Evolutionary conservation across 345 rosid genomes (phyloP).

Genomic region (Populus euphratica): DNA sequence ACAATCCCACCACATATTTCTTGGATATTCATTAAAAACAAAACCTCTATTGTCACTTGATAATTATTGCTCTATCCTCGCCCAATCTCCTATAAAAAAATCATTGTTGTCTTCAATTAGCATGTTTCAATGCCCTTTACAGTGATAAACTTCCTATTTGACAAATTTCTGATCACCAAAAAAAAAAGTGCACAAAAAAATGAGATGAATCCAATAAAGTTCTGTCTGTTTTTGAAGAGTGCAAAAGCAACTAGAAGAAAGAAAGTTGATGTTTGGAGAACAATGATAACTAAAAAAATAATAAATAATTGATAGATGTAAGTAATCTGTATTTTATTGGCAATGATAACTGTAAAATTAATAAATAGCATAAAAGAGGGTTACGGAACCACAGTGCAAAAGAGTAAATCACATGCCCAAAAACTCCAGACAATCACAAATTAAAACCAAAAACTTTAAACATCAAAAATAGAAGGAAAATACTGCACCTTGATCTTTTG

Average conservation of each 20-base stretch:
- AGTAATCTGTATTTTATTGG: too few species aligned
- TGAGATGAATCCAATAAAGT: not conserved
- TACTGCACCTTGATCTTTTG: conserved; percentile 61
- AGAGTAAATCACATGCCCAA: too few species aligned
- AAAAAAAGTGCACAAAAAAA: not conserved
- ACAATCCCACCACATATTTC: not conserved
- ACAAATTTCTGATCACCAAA: not conserved
- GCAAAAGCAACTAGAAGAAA: not conserved
- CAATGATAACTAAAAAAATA: not conserved
- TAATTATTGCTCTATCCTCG: not conserved
- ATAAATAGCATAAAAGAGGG: not conserved
- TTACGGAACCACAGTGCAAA: not conserved
- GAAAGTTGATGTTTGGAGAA: not conserved
- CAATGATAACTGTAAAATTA: not conserved
- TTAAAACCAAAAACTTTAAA: not conserved
- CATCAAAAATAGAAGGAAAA: conserved; percentile 7
- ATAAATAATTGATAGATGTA: not conserved
- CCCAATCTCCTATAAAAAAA: not conserved
- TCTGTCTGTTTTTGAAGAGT: not conserved
- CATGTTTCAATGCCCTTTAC: not conserved
- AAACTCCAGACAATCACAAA: not conserved
- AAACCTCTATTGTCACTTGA: not conserved
- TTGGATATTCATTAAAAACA: not conserved
- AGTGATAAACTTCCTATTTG: not conserved
- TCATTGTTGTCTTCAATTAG: not conserved